Conservation (phyloP, 345 rosid genomes). For the Atalantia buxifolia region DNA sequence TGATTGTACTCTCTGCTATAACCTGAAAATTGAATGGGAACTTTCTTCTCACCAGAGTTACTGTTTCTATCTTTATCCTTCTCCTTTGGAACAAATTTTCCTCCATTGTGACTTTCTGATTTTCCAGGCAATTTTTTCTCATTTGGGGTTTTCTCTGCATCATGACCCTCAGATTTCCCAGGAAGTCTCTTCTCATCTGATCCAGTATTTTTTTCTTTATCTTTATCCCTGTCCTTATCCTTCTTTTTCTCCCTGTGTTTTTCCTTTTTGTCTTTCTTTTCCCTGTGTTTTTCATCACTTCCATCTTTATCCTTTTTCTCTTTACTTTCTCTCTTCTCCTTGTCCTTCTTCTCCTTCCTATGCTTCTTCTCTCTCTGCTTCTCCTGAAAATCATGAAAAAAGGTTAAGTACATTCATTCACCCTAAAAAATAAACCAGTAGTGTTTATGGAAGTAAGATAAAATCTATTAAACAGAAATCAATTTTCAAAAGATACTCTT, state of each 20-base stretch:
- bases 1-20: constrained; percentile 24
- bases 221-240: constrained; percentile 34
- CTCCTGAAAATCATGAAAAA: constrained; percentile 33
- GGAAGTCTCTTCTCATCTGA: constrained; percentile 32
- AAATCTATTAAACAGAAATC: not conserved
- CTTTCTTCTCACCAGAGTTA: constrained; percentile 29
- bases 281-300: constrained; percentile 46
- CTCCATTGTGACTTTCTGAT: constrained; percentile 25
- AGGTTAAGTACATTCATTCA: not conserved
- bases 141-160: constrained; percentile 31
- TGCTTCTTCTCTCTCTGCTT: constrained; percentile 51
- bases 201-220: constrained; percentile 33
- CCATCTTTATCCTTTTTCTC: constrained; percentile 46
- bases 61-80: constrained; percentile 28
- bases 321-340: constrained; percentile 46
- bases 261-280: constrained; percentile 49
- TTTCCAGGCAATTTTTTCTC: constrained; percentile 30
- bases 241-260: constrained; percentile 37
- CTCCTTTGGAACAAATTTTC: constrained; percentile 24
- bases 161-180: constrained; percentile 17
- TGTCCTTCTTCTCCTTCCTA: constrained; percentile 51
- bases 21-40: constrained; percentile 22
- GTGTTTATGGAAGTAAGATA: not conserved
- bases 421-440: not conserved
- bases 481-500: not conserved